Evolutionary conservation across 2,329 filamentous ascomycete genomes (phyloP).

Genomic region (Leptographium radiaticola): DNA sequence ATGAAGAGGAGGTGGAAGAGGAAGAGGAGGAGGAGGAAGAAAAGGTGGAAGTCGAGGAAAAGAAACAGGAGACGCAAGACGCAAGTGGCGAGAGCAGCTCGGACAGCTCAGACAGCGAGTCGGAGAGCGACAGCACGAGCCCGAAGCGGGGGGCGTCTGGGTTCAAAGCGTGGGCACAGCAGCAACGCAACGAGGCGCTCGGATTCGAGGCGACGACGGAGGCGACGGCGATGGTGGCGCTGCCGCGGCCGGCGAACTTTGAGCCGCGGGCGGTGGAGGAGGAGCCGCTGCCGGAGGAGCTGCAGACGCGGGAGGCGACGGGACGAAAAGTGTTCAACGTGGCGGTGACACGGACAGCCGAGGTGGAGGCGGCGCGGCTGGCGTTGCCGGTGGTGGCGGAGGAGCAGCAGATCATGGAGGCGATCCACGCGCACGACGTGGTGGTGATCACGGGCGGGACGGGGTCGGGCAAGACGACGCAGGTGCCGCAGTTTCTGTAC

Average conservation of each 20-base stretch:
- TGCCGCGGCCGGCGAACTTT: slow-evolving; percentile 46
- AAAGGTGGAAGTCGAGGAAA: slow-evolving; percentile 21
- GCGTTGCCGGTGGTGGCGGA: slow-evolving; percentile 84
- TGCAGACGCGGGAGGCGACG: slow-evolving; percentile 45
- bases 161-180: slow-evolving; percentile 88
- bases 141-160: slow-evolving; percentile 33
- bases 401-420: slow-evolving; percentile 97
- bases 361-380: slow-evolving; percentile 66
- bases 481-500: slow-evolving; percentile 90
- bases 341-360: slow-evolving; percentile 51
- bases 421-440: slow-evolving; percentile 79
- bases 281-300: slow-evolving; percentile 56
- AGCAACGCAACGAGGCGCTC: slow-evolving; percentile 72
- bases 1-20: slow-evolving; percentile 12
- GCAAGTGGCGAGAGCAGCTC: slow-evolving; percentile 15
- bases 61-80: slow-evolving; percentile 6
- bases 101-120: slow-evolving; percentile 19
- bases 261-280: slow-evolving; percentile 53
- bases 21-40: slow-evolving; percentile 6
- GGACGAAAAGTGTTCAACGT: slow-evolving; percentile 67
- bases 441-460: slow-evolving; percentile 91
- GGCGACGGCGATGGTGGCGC: slow-evolving; percentile 17
- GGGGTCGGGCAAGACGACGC: slow-evolving; percentile 94
- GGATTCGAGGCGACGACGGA: slow-evolving; percentile 40
- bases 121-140: slow-evolving; percentile 18